phyloP scores from a whole-genome alignment of 352 stramenopile species.

The Phytopythium cucurbitacearum region DNA sequence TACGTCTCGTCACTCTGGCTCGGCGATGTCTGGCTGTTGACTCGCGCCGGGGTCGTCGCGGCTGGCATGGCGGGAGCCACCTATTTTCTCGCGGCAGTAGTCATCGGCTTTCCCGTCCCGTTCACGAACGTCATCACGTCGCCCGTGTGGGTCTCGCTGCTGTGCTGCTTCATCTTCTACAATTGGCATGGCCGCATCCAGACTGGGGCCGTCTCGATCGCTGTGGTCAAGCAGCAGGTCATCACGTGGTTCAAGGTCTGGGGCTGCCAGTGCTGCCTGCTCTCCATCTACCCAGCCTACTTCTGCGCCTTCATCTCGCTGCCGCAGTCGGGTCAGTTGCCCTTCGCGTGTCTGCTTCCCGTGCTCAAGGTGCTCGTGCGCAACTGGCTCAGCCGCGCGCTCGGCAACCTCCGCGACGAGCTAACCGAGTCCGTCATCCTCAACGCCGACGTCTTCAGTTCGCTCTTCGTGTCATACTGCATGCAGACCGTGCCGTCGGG shows the following conservation, averaged over 20 bases:
- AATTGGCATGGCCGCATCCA: slow-evolving; percentile 1
- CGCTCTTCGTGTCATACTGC: slow-evolving; percentile 22
- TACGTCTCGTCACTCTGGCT: slow-evolving; percentile 14
- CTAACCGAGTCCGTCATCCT: slow-evolving; percentile 15
- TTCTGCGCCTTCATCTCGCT: slow-evolving; percentile 15
- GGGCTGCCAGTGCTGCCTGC: slow-evolving; percentile 14
- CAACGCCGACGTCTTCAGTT: slow-evolving; percentile 21
- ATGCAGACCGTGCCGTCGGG: slow-evolving; percentile 20
- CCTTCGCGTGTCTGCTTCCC: slow-evolving; percentile 13
- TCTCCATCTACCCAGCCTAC: slow-evolving; percentile 11
- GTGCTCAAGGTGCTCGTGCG: slow-evolving; percentile 11
- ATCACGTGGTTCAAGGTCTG: slow-evolving; percentile 18
- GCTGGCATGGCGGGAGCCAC: slow-evolving; percentile 4
- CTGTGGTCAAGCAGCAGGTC: slow-evolving; percentile 3
- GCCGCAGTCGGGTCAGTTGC: slow-evolving; percentile 2
- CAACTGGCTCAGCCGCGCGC: slow-evolving; percentile 9
- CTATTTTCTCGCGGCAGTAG: slow-evolving; percentile 2
- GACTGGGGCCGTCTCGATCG: background rate
- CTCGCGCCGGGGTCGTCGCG: slow-evolving; percentile 5
- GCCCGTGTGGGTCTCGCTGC: slow-evolving; percentile 9
- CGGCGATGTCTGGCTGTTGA: slow-evolving; percentile 4
- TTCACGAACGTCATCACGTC: slow-evolving; percentile 16
- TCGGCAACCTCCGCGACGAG: slow-evolving; percentile 16
- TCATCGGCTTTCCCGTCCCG: slow-evolving; percentile 13
- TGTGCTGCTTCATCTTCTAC: background rate